Base-by-base conservation (phyloP, 441 rosid species). In the Eruca vesicaria region DNA sequence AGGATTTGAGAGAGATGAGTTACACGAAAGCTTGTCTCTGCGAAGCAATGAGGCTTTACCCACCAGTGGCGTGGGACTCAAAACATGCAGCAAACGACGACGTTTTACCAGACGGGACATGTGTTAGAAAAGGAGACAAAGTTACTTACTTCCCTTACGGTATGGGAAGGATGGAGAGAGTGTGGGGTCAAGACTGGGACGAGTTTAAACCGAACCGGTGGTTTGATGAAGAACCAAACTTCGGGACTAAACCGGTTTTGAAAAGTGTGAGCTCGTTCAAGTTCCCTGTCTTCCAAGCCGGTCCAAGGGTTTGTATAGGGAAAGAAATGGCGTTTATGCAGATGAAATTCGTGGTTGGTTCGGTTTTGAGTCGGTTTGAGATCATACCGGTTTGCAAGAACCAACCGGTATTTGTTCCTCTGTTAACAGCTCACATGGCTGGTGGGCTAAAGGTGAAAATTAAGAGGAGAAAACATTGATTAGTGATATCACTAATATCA, bases 1-100 rank as follows among this genome's bases (percentile, higher is more conserved):
- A 92, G 48, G 59, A 78, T 4, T 41, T 94, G 66, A 89, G 84
- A 74, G 92, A 82, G 21, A 83, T 94, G 93, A 83, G 73, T 50
- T 80, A 80, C 62, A 76, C 87, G 28, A 94, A 88, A 79, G 98
- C 98, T 1, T 80, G 92, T 68, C 45, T 94, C 7, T 90, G 90
- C 33, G 97, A 94, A 80, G 84, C 97, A 3, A 94, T 94, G 98
- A 53, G 98, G 73, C 82, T 92, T 45, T 94, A 89, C 75, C 97
- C 98, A 1, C 98, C 98, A 5, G 95, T 94, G 23, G 88, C 90
- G n/a, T 94, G 98, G 98, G 98, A 94, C 82, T 92, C 97, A 0
- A 94, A 94, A 66, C 97, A 94, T 48, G 97, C 97, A 15, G 67
- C 38, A 2, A 35, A 33, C 63, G 86, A 84, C 66, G 91, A 90